Conservation (phyloP, 2,329 filamentous ascomycete species). For the Penicillium paneum region DNA sequence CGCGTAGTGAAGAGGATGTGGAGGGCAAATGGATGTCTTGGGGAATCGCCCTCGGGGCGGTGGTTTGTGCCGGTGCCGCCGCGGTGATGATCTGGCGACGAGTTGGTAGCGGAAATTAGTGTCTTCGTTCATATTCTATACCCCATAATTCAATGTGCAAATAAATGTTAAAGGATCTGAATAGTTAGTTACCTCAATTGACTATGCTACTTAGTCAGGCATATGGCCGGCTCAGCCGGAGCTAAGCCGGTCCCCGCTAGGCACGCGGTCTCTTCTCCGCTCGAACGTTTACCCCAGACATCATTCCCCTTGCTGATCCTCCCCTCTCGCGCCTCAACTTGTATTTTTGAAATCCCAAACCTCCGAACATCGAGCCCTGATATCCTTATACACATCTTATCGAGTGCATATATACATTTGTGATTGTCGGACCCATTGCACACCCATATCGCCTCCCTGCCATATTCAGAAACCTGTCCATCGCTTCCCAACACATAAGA, state of each 20-base stretch:
- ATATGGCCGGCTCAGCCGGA: conserved; percentile 8
- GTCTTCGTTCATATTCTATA: conserved; percentile 21
- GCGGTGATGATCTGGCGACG: conserved; percentile 60
- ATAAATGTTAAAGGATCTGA: neutral
- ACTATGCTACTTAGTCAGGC: neutral
- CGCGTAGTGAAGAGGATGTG: conserved; percentile 78
- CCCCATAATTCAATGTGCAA: conserved; percentile 3
- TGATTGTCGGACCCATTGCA: neutral
- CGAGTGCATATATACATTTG: neutral
- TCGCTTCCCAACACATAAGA: neutral
- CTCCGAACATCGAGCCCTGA: neutral
- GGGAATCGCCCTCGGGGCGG: conserved; percentile 78
- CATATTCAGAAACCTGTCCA: neutral
- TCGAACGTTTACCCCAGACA: conserved; percentile 19
- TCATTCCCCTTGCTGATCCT: conserved; percentile 14
- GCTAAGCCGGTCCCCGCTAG: conserved; percentile 17
- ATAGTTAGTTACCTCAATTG: neutral
- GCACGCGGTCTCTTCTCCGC: conserved; percentile 21
- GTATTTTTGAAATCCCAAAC: neutral
- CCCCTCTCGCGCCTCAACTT: neutral
- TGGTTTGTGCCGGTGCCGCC: conserved; percentile 57
- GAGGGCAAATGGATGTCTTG: conserved; percentile 77
- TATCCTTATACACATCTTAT: neutral
- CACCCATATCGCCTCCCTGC: neutral
- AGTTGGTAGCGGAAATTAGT: conserved; percentile 36